Conservation (phyloP, 352 stramenopile genomes). For the Albugo candida region DNA sequence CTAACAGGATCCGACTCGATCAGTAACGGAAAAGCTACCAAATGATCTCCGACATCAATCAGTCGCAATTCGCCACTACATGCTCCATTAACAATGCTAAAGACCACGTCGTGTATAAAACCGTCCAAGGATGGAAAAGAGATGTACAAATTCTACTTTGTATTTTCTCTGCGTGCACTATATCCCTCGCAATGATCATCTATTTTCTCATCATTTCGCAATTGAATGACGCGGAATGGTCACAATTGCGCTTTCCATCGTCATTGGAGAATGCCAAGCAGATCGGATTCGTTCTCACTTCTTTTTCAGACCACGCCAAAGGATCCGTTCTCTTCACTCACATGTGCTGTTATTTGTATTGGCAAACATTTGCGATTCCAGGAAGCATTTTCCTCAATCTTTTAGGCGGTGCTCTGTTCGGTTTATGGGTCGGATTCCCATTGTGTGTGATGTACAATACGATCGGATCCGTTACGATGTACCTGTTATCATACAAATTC, state of each 20-base stretch:
- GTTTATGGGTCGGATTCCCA: slow-evolving; percentile 42
- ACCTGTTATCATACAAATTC: slow-evolving; percentile 34
- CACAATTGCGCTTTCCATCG: slow-evolving; percentile 28
- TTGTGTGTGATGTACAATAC: slow-evolving; percentile 69
- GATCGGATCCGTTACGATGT: slow-evolving; percentile 58
- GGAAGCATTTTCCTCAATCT: slow-evolving; percentile 70
- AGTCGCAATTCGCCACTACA: too few species aligned
- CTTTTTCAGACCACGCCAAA: slow-evolving; percentile 30
- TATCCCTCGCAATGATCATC: slow-evolving; percentile 18
- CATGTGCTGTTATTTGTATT: slow-evolving; percentile 51
- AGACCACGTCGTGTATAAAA: too few species aligned
- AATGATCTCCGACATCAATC: too few species aligned
- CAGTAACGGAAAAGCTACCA: too few species aligned
- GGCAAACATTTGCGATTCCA: slow-evolving; percentile 65
- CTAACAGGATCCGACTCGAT: too few species aligned
- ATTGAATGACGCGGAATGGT: slow-evolving; percentile 33
- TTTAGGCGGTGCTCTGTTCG: slow-evolving; percentile 48
- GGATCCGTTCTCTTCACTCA: slow-evolving; percentile 28
- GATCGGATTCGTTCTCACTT: slow-evolving; percentile 15
- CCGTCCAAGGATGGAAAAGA: slow-evolving; percentile 15
- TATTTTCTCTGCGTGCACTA: slow-evolving; percentile 19
- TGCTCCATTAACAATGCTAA: too few species aligned
- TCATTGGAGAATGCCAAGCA: slow-evolving; percentile 36
- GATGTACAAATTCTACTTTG: slow-evolving; percentile 27
- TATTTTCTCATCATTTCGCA: slow-evolving; percentile 31